Evolutionary conservation across 2,329 filamentous ascomycete genomes (phyloP).

Genomic region (Podosphaera xanthii): DNA sequence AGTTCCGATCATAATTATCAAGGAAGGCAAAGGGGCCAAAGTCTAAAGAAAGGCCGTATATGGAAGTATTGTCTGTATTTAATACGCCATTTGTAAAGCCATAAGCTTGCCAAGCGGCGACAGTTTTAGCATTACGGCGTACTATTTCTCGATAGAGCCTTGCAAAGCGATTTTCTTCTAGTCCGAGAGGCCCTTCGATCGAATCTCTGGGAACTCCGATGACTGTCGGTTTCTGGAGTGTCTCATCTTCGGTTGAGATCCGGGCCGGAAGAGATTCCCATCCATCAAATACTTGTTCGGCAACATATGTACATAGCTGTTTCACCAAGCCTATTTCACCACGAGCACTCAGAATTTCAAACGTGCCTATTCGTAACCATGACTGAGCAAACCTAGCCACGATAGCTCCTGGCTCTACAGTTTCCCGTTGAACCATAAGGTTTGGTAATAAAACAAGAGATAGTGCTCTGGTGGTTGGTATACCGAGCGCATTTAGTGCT

Average conservation of each 20-base stretch:
- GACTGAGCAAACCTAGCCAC: constrained; percentile 76
- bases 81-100: constrained; percentile 98
- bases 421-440: constrained; percentile 52
- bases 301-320: constrained; percentile 57
- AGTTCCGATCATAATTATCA: constrained; percentile 83
- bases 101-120: constrained; percentile 90
- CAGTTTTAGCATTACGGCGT: constrained; percentile 64
- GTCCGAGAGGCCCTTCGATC: constrained; percentile 42
- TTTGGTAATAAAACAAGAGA: constrained; percentile 58
- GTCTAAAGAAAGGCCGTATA: constrained; percentile 74
- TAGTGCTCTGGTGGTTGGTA: constrained; percentile 71
- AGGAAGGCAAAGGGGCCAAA: constrained; percentile 96
- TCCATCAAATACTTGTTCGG: constrained; percentile 67
- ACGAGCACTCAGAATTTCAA: constrained; percentile 69
- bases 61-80: constrained; percentile 92
- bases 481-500: constrained; percentile 59
- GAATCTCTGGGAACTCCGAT: constrained; percentile 29
- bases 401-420: constrained; percentile 71
- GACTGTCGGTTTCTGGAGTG: constrained; percentile 18
- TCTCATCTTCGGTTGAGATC: constrained; percentile 26
- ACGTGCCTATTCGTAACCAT: constrained; percentile 87
- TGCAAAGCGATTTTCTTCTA: constrained; percentile 66
- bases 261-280: constrained; percentile 63
- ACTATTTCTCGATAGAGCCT: constrained; percentile 73
- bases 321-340: constrained; percentile 57